Evolutionary conservation across 2,329 filamentous ascomycete genomes (phyloP), one percentile per base, ranked within the genome.

Genomic region (Verticillium zaregamsianum): DNA sequence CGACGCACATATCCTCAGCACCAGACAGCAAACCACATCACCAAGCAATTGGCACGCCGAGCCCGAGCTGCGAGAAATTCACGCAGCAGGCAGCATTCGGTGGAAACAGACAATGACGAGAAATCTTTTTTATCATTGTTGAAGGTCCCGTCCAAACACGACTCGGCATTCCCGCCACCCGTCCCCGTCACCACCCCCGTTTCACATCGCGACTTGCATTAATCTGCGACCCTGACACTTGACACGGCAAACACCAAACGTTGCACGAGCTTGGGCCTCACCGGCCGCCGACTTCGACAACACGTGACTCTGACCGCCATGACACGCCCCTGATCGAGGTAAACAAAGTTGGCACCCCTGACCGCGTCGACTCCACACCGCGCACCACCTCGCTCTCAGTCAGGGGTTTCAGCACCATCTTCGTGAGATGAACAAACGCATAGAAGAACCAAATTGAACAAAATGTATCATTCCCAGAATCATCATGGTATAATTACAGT

Each of bases 321-420:
- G n/a, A 23, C 45, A n/a, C n/a, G 45, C 45, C 40, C 45, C n/a
- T 17, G 59, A 58, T 31, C 28, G 20, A 35, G 57, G 56, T 52
- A 65, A 58, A 62, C 58, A 54, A 61, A 72, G 69, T 65, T 67
- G 63, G 4, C 28, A 68, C 67, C 67, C 64, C 66, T 59, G 61
- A 63, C 55, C 68, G 55, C 40, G 59, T 61, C 64, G 66, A 65
- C 67, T 61, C 64, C 69, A 70, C 68, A 71, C n/a, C 45, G 45
- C 45, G 45, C 45, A 25, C 45, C 45, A 49, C 28, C 28, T 23
- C 23, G 8, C 40, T 49, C 45, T n/a, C n/a, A 49, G 9, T 20
- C 20, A 25, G 9, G n/a, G 45, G 12, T 8, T 20, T 17, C 17
- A 17, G 17, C 3, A n/a, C 1, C 3, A 37, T 5, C 39, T n/a